Conservation (phyloP, 2,329 filamentous ascomycete species). For the Sarocladium kiliense region DNA sequence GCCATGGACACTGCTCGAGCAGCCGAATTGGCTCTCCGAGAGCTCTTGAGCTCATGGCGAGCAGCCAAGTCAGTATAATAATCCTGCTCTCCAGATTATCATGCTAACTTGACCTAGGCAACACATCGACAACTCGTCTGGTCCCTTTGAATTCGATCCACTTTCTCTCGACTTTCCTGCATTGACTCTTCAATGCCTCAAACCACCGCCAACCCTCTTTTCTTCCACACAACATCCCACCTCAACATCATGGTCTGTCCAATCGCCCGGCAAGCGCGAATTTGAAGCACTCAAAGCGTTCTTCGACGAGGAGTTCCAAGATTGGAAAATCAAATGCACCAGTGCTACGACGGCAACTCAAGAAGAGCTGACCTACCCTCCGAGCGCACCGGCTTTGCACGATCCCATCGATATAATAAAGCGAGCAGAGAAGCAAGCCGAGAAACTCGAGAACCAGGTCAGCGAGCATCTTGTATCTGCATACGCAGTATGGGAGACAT, state of each 20-base stretch:
- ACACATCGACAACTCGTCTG: slow-evolving; percentile 48
- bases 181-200: slow-evolving; percentile 75
- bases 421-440: slow-evolving; percentile 46
- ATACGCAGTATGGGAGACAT: slow-evolving; percentile 68
- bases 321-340: slow-evolving; percentile 54
- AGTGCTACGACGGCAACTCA: slow-evolving; percentile 42
- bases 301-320: slow-evolving; percentile 62
- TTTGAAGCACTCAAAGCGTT: slow-evolving; percentile 64
- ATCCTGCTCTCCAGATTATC: background rate
- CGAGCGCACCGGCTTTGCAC: slow-evolving; percentile 30
- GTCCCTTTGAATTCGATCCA: slow-evolving; percentile 76
- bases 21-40: slow-evolving; percentile 77
- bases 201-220: slow-evolving; percentile 76
- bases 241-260: slow-evolving; percentile 73
- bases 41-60: slow-evolving; percentile 74
- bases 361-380: slow-evolving; percentile 48
- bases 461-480: slow-evolving; percentile 71
- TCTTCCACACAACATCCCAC: slow-evolving; percentile 75
- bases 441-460: slow-evolving; percentile 62
- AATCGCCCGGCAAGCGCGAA: slow-evolving; percentile 69
- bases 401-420: slow-evolving; percentile 42
- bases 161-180: slow-evolving; percentile 81
- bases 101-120: slow-evolving; percentile 32
- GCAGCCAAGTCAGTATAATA: slow-evolving; percentile 66
- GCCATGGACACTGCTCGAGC: slow-evolving; percentile 76